A percentile compares a stretch with the other conserved stretches of the same genome.
phyloP scores from a whole-genome alignment of 345 rosid genomes.

The Moricandia moricandioides region DNA sequence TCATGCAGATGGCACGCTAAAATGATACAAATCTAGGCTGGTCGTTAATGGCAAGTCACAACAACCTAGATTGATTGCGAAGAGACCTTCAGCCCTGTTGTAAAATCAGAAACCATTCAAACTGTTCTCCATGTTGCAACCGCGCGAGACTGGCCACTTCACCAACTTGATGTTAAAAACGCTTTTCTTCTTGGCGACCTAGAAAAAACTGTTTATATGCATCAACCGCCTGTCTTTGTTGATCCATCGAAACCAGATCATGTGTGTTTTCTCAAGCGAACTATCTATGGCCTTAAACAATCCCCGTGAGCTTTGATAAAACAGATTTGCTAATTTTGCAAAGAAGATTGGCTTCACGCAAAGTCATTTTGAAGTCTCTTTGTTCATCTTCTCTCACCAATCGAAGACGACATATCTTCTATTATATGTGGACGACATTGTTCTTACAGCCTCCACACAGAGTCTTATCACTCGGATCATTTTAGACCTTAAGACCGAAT shows the following conservation, averaged over 20 bases:
- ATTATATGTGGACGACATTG: background rate
- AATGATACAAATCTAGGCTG: background rate
- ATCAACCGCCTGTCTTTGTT: no score
- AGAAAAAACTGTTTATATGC: no score
- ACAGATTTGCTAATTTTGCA: background rate
- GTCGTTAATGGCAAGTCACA: background rate
- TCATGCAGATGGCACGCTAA: background rate
- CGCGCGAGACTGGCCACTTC: no score
- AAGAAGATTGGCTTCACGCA: background rate
- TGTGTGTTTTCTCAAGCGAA: background rate
- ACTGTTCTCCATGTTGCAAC: background rate
- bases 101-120: background rate
- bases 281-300: background rate
- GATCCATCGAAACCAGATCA: no score
- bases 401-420: background rate
- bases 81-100: background rate
- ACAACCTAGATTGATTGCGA: background rate
- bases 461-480: no score
- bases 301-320: background rate
- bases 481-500: no score
- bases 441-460: background rate
- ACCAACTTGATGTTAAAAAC: no score
- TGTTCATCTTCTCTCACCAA: background rate
- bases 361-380: background rate
- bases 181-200: no score